Conservation (phyloP, 1,284 basidiomycete genomes). For the Trichosporon coremiiforme region DNA sequence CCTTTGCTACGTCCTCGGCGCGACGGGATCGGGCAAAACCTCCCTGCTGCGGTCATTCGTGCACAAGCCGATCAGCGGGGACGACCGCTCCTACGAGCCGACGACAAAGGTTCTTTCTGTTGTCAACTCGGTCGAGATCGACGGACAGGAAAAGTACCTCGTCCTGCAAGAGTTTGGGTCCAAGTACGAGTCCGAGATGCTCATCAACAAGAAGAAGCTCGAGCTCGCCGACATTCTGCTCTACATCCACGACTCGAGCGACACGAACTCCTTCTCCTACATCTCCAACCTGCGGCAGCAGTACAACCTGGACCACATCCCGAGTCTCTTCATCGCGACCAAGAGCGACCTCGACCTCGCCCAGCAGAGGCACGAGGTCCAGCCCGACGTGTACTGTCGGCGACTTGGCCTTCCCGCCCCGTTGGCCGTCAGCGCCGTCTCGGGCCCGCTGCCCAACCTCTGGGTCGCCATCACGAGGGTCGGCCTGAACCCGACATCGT, state of each 20-base stretch:
- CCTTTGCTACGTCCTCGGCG: constrained; percentile 89
- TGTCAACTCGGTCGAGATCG: constrained; percentile 92
- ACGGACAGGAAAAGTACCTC: constrained; percentile 92
- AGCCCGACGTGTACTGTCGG: constrained; percentile 94
- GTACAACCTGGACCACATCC: constrained; percentile 90
- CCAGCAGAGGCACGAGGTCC: constrained; percentile 95
- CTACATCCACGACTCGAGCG: constrained; percentile 95
- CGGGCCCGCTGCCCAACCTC: constrained; percentile 57
- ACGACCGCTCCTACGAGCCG: constrained; percentile 67
- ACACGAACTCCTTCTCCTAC: constrained; percentile 98
- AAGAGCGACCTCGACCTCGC: constrained; percentile 97
- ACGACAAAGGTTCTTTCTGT: constrained; percentile 88
- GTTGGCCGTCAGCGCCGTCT: constrained; percentile 84
- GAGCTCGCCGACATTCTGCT: constrained; percentile 91
- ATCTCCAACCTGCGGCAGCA: constrained; percentile 98
- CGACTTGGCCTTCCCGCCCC: constrained; percentile 81
- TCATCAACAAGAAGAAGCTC: constrained; percentile 86
- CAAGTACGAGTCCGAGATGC: constrained; percentile 86
- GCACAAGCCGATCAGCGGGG: constrained; percentile 67
- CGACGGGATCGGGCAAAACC: constrained; percentile 94
- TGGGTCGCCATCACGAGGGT: constrained; percentile 55
- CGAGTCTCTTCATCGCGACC: constrained; percentile 95
- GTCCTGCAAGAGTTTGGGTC: constrained; percentile 97
- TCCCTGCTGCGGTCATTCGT: constrained; percentile 81
- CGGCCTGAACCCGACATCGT: constrained; percentile 51